Evolutionary conservation across 345 rosid species (phyloP).

Genomic region (Rhodamnia rubescens): DNA sequence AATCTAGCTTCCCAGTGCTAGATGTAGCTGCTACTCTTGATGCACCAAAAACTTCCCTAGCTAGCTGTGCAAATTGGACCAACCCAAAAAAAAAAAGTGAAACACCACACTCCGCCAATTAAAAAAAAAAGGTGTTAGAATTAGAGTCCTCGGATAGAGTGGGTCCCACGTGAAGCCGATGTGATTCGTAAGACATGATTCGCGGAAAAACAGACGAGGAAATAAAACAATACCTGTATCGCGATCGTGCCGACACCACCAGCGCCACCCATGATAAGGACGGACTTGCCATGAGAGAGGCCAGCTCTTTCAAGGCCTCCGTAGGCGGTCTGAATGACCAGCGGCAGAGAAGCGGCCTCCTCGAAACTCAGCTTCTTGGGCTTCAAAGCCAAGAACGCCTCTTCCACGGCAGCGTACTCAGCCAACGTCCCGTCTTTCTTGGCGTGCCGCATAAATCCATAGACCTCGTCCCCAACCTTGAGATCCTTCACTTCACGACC

Average conservation of each 20-base stretch:
- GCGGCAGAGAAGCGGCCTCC: conserved; percentile 72
- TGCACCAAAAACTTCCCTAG: conserved; percentile 65
- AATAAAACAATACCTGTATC: conserved; percentile 44
- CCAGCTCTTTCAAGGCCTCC: conserved; percentile 69
- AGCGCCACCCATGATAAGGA: conserved; percentile 77
- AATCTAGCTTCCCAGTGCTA: conserved; percentile 60
- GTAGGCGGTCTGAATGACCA: conserved; percentile 69
- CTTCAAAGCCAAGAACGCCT: conserved; percentile 55
- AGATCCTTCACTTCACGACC: conserved; percentile 55
- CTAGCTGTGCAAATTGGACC: conserved; percentile 30
- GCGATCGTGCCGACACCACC: conserved; percentile 90
- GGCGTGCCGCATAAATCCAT: conserved; percentile 59
- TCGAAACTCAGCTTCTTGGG: conserved; percentile 64
- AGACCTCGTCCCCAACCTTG: conserved; percentile 76
- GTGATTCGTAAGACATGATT: neutral
- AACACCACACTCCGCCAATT: neutral
- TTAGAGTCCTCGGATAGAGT: neutral
- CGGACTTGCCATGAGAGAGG: conserved; percentile 59
- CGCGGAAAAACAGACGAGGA: neutral
- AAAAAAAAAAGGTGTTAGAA: neutral
- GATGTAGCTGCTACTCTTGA: conserved; percentile 80
- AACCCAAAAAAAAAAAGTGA: neutral
- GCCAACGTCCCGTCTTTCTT: conserved; percentile 70
- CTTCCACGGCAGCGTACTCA: conserved; percentile 73
- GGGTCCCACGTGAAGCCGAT: neutral